Base-by-base conservation (phyloP, 164 flowering plant species). In the Paratinospora sagittata region DNA sequence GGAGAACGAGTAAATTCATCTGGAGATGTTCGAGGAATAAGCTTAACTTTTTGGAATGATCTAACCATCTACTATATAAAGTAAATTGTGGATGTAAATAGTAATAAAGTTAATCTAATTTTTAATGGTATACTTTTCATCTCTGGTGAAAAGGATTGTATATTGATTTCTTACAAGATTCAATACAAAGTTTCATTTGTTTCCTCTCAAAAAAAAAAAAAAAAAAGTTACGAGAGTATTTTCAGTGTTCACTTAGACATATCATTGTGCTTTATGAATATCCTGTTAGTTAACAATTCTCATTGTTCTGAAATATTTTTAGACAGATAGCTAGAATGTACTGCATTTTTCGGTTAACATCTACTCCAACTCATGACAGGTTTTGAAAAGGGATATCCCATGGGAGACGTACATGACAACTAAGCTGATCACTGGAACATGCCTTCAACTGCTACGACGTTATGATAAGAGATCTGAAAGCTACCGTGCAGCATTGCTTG, bases 361-460 rank as follows among this genome's bases (percentile, higher is more conserved):
- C 23, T 63, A 66, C 17, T 76, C 72, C 66, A 37, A 21, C 16
- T 67, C 45, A 16, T 66, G 75, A 62, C 67, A 95, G 99, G 98
- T 95, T 80, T 81, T 95, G 71, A 87, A 73, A 82, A 90, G 97
- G 82, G 99, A 92, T 80, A 92, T 95, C 49, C 98, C 99, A 78
- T 95, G 99, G 99, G 99, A 95, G 80, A 89, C 98, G 1, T 95
- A 95, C 85, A 88, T 91, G 97, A 84, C 91, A 26, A 91, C 98
- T n/a, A 95, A 92, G 84, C 82, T 92, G 82, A 95, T 95, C 68
- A 77, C 94, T 6, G 98, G 98, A 61, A 92, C 96, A 33, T 85
- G 87, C 74, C 94, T 95, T 80, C 99, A 95, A 85, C 86, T 92
- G 63, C 76, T 95, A 58, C 82, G 97, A 80, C 91, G 98, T 65